Conservation (phyloP, 306 rosid species). For the Quercus cerris region DNA sequence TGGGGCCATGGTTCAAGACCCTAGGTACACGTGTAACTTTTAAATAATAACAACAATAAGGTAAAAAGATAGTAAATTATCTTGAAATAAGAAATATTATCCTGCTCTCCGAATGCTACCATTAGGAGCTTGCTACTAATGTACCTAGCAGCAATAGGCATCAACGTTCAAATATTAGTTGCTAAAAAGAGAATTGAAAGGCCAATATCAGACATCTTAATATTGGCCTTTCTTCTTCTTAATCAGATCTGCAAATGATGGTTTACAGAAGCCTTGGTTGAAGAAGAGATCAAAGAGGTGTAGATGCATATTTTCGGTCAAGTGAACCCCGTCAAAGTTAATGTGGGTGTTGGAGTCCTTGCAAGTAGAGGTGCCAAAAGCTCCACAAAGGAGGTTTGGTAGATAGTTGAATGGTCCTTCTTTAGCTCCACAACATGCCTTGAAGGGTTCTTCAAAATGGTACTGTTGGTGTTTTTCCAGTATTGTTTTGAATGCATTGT, state of each 20-base stretch:
- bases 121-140: background rate
- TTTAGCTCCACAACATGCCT: constrained; percentile 25
- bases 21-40: no score
- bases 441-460: constrained; percentile 20
- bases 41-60: background rate
- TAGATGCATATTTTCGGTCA: constrained; percentile 21
- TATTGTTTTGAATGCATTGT: constrained; percentile 3
- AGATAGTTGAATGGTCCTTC: background rate
- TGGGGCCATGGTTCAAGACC: no score
- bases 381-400: background rate
- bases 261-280: constrained; percentile 20
- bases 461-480: background rate
- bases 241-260: constrained; percentile 8
- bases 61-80: background rate
- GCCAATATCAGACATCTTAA: background rate
- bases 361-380: constrained; percentile 14
- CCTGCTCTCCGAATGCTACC: background rate
- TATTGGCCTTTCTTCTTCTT: constrained; percentile 5
- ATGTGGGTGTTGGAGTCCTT: constrained; percentile 15
- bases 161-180: no score
- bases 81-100: constrained; percentile 18
- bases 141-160: background rate
- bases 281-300: constrained; percentile 16
- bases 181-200: no score
- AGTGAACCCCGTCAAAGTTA: constrained; percentile 27